These are phyloP conservation scores for Blastocystis sp. DNA, from an alignment of 352 stramenopile species.

Conservation along the genomic window DNA sequence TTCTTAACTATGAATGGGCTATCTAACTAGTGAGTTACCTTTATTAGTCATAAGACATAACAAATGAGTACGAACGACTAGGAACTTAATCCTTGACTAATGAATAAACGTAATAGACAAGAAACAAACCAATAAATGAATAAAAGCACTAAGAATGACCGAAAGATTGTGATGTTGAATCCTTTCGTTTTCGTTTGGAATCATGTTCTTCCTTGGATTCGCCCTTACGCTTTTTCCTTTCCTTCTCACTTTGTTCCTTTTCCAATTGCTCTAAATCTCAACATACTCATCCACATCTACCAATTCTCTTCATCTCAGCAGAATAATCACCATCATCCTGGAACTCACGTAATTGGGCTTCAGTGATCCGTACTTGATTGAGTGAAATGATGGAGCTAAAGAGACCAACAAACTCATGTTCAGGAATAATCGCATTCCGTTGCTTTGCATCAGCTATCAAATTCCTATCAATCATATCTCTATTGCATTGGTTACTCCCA, in stretches of 20 bases:
- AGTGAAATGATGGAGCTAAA: neutral
- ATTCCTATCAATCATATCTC: neutral
- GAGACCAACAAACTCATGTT: neutral
- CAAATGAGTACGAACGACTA: too few relatives aligned
- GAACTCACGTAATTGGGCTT: neutral
- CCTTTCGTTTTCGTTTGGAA: neutral
- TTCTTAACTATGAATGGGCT: too few relatives aligned
- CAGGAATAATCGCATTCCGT: neutral
- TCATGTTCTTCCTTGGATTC: neutral
- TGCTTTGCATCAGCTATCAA: neutral
- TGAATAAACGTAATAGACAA: too few relatives aligned
- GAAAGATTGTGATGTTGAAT: neutral
- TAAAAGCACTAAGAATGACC: neutral
- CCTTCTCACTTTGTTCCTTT: neutral
- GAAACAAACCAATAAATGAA: too few relatives aligned
- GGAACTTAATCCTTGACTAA: too few relatives aligned
- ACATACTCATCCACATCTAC: neutral
- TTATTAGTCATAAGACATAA: too few relatives aligned
- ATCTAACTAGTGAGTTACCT: too few relatives aligned
- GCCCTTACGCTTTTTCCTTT: neutral
- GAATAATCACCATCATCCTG: constrained; percentile 13
- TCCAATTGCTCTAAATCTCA: neutral
- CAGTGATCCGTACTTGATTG: neutral
- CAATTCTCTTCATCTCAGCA: neutral
- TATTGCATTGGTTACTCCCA: neutral